A percentile compares a stretch with the other conserved stretches of the same genome.
These are phyloP conservation scores for Helotiales sp. DNA, from an alignment of 2,329 filamentous ascomycete species.

Conservation along the genomic window DNA sequence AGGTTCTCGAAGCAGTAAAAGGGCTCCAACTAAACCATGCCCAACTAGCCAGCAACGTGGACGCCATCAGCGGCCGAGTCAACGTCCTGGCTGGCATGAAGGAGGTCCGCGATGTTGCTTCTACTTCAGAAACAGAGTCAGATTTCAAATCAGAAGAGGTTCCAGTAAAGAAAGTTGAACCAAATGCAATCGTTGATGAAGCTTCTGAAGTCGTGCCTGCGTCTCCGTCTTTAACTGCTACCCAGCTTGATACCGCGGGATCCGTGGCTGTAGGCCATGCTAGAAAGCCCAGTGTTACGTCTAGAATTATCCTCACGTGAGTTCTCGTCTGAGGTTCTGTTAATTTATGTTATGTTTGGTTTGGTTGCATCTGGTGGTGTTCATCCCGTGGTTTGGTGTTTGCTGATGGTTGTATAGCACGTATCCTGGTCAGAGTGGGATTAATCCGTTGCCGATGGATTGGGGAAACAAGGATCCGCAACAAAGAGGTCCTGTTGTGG, in stretches of 20 bases:
- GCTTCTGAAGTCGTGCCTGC: constrained; percentile 29
- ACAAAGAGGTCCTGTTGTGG: constrained; percentile 82
- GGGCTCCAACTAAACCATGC: constrained; percentile 56
- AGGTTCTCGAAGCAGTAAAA: constrained; percentile 56
- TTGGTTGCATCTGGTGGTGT: neutral
- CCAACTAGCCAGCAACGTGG: constrained; percentile 54
- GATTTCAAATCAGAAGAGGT: too few species aligned
- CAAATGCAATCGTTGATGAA: constrained; percentile 13
- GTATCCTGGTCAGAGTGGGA: constrained; percentile 91
- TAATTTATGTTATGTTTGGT: neutral
- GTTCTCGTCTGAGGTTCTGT: constrained; percentile 16
- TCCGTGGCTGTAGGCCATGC: constrained; percentile 22
- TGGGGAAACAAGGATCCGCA: constrained; percentile 81
- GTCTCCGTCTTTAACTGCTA: constrained; percentile 34
- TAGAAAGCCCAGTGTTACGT: constrained; percentile 42
- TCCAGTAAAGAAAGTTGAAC: constrained; percentile 18
- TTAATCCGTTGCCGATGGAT: constrained; percentile 83
- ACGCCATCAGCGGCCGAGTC: constrained; percentile 60
- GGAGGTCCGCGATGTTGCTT: constrained; percentile 51
- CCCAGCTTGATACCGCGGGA: constrained; percentile 23
- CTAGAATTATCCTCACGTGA: constrained; percentile 64
- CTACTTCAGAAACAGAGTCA: constrained; percentile 7
- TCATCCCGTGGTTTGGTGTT: neutral
- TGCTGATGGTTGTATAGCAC: constrained; percentile 51
- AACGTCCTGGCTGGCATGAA: constrained; percentile 61